These are phyloP conservation scores for Cryptococcus maquisensis DNA, from an alignment of 1,284 basidiomycete genomes.

Conservation along the genomic window DNA sequence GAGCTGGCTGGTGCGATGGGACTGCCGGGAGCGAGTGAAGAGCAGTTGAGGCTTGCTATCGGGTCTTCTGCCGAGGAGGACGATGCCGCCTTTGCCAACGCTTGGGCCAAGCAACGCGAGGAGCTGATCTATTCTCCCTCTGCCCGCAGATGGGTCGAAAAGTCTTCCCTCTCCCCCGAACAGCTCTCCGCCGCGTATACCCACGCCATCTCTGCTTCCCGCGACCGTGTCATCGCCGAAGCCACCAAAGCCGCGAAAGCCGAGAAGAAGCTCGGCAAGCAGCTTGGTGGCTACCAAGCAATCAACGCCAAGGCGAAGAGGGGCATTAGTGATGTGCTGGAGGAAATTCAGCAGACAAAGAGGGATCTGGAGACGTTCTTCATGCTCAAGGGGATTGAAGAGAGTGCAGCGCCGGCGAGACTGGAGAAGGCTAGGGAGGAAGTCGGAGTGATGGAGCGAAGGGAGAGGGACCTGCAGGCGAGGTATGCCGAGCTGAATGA, in stretches of 20 bases:
- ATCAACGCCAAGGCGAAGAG: slow-evolving; percentile 67
- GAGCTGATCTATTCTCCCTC: slow-evolving; percentile 62
- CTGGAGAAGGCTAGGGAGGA: slow-evolving; percentile 74
- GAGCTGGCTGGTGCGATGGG: slow-evolving; percentile 78
- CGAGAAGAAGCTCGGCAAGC: slow-evolving; percentile 86
- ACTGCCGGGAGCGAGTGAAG: slow-evolving; percentile 74
- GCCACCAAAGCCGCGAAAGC: slow-evolving; percentile 75
- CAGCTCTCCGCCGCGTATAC: slow-evolving; percentile 64
- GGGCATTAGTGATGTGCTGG: slow-evolving; percentile 64
- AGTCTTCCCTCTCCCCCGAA: slow-evolving; percentile 56
- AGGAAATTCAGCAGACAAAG: slow-evolving; percentile 60
- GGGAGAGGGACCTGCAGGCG: slow-evolving; percentile 71
- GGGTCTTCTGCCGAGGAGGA: slow-evolving; percentile 60
- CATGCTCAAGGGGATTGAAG: slow-evolving; percentile 66
- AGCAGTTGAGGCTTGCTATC: slow-evolving; percentile 71
- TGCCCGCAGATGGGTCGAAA: slow-evolving; percentile 64
- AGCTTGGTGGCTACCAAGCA: slow-evolving; percentile 84
- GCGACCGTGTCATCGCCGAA: slow-evolving; percentile 75
- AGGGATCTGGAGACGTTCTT: slow-evolving; percentile 74
- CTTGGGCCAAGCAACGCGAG: slow-evolving; percentile 65
- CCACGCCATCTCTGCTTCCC: slow-evolving; percentile 59
- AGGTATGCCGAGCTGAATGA: slow-evolving; percentile 75
- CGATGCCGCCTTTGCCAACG: slow-evolving; percentile 54
- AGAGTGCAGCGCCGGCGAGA: slow-evolving; percentile 66
- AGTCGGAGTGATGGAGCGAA: slow-evolving; percentile 68